A percentile compares a stretch with the other conserved stretches of the same genome.
Conservation (phyloP, 1,284 basidiomycete genomes). For the Xerocomus amazonicus region DNA sequence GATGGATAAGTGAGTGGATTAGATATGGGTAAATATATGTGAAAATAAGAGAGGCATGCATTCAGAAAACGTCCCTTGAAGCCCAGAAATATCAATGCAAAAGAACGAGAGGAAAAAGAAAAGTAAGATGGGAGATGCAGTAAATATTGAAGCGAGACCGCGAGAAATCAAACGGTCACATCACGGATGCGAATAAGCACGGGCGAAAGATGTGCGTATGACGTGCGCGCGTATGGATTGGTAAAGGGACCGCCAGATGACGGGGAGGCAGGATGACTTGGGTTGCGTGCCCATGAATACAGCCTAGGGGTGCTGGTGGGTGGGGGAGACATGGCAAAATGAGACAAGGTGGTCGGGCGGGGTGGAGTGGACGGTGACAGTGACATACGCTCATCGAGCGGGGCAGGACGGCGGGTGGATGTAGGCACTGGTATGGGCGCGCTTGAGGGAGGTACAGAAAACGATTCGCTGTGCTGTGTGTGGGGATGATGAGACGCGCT, state of each 20-base stretch:
- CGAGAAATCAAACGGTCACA: conserved; percentile 22
- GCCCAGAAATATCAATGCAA: conserved; percentile 5
- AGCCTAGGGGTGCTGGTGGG: conserved; percentile 46
- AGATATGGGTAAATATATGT: conserved; percentile 30
- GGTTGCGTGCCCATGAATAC: conserved; percentile 37
- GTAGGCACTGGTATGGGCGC: conserved; percentile 32
- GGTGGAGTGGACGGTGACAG: conserved; percentile 28
- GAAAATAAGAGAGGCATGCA: conserved; percentile 20
- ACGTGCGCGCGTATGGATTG: conserved; percentile 48
- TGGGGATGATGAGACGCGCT: conserved; percentile 1
- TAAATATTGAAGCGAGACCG: too few relatives aligned
- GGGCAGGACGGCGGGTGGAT: conserved; percentile 17
- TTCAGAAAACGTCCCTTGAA: conserved; percentile 8
- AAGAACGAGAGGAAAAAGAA: not conserved
- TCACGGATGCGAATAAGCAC: conserved; percentile 31
- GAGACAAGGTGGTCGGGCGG: conserved; percentile 26
- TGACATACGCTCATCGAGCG: conserved; percentile 20
- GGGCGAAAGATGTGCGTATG: conserved; percentile 44
- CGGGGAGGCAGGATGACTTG: conserved; percentile 28
- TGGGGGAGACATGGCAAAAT: conserved; percentile 45
- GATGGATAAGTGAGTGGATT: conserved; percentile 37
- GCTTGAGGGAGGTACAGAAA: conserved; percentile 22
- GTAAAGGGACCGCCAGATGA: conserved; percentile 39
- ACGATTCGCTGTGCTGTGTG: conserved; percentile 3
- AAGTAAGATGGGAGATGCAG: not conserved